Conservation (phyloP, 1,284 basidiomycete genomes). For the Mycena citricolor region DNA sequence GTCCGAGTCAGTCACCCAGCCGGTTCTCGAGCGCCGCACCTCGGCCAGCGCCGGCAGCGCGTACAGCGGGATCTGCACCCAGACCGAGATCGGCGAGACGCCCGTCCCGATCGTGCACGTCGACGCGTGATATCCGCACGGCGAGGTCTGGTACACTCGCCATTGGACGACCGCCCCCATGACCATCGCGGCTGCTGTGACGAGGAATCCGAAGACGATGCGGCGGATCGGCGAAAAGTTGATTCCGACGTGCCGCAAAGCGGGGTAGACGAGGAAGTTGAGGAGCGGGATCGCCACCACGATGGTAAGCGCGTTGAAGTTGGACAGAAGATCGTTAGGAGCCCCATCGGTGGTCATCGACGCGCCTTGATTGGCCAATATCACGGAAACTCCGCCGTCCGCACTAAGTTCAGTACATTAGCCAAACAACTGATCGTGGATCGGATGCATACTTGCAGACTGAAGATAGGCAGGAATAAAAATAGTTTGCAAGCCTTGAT, state of each 20-base stretch:
- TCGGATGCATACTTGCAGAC: slow-evolving; percentile 40
- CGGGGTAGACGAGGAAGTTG: slow-evolving; percentile 42
- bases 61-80: slow-evolving; percentile 29
- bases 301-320: slow-evolving; percentile 41
- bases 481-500: slow-evolving; percentile 36
- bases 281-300: slow-evolving; percentile 32
- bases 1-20: background rate
- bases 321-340: slow-evolving; percentile 45
- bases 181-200: slow-evolving; percentile 25
- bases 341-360: slow-evolving; percentile 37
- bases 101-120: slow-evolving; percentile 25
- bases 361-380: slow-evolving; percentile 32
- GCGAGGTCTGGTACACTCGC: slow-evolving; percentile 29
- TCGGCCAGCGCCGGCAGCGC: slow-evolving; percentile 25
- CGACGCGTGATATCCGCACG: slow-evolving; percentile 28
- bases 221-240: slow-evolving; percentile 30
- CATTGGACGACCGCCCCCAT: slow-evolving; percentile 29
- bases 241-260: slow-evolving; percentile 38
- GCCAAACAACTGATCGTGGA: no score
- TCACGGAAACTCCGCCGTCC: slow-evolving; percentile 39
- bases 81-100: slow-evolving; percentile 29
- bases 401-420: slow-evolving; percentile 20
- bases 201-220: slow-evolving; percentile 25
- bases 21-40: no score
- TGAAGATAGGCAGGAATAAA: slow-evolving; percentile 29